Base-by-base conservation (phyloP, 441 rosid species). In the Breynia disticha region DNA sequence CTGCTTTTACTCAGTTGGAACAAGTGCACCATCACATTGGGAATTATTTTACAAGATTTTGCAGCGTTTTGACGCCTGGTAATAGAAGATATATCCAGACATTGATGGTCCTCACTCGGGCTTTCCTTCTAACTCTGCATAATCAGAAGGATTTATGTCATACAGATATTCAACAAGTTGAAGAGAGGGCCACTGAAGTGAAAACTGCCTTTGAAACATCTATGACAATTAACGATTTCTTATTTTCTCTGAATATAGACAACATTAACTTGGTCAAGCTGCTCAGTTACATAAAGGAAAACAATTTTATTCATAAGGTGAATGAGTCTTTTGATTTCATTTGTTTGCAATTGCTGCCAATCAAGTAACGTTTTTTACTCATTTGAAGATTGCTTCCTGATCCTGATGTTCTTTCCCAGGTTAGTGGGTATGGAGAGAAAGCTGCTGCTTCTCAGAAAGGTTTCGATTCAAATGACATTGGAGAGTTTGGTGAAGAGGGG, bases 11-110 rank as follows among this genome's bases (percentile, higher is more conserved):
- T 67, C 76, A 93, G 98, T 72, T 93, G 87, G 87, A 80, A 59
- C 72, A 72, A 67, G 80, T 93, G 69, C 82, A 76, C 55, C 56
- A 73, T 72, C 76, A 71, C 72, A 70, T 86, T 49, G 81, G 77
- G 68, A 79, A 65, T 63, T 93, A 86, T 68, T 76, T 88, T n/a
- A 82, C 75, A 61, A 84, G 91, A 74, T 89, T 93, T 56, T 50
- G 69, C 69, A 77, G 49, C 60, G 77, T 73, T 37, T 69, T 93
- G 79, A 96, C 96, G 64, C 80, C 90, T 70, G 88, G 95, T 46
- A 93, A 89, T 71, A 79, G 93, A 66, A 89, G 98, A 84, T 76
- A 93, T 56, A 86, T 93, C 71, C 98, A 89, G 72, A 93, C 90
- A 52, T 56, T 93, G 61, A 67, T 83, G 76, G 84, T 86, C 65